These are phyloP conservation scores for Theileria annulata DNA, from an alignment of 169 alveolate genomes.

Conservation along the genomic window DNA sequence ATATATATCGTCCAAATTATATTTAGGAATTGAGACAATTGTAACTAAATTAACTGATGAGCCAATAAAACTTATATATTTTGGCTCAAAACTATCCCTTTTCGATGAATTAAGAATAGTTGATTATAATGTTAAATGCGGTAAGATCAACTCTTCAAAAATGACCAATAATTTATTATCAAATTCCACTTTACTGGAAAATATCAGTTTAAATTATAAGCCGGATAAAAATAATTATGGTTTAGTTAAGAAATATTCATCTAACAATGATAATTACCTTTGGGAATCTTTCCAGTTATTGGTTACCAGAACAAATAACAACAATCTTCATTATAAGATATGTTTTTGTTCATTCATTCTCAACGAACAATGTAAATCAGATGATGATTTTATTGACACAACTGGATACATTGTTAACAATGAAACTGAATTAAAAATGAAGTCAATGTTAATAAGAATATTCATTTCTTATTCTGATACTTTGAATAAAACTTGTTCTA, in stretches of 20 bases:
- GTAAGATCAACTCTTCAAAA: conserved; percentile 13
- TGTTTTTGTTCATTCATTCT: conserved; percentile 45
- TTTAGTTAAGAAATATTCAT: neutral
- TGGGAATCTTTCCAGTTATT: conserved; percentile 34
- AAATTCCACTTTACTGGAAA: neutral
- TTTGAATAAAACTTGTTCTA: neutral
- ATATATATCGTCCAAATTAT: neutral
- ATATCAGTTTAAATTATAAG: neutral
- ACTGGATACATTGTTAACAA: conserved; percentile 28
- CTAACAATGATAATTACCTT: neutral
- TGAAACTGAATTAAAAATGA: neutral
- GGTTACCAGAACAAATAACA: neutral
- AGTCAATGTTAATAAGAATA: neutral
- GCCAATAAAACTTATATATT: neutral
- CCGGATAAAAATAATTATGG: neutral
- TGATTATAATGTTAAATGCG: conserved; percentile 12
- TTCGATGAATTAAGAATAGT: conserved; percentile 38
- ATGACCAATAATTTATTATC: conserved; percentile 8
- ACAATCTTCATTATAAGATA: neutral
- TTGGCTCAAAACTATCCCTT: conserved; percentile 8
- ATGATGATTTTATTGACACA: conserved; percentile 39
- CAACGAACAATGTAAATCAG: conserved; percentile 10
- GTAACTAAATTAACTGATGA: conserved; percentile 2
- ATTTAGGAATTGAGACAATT: conserved; percentile 15
- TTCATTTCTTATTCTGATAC: conserved; percentile 20